Conservation (phyloP, 202 grass and related monocot genomes). For the Carex arenaria region DNA sequence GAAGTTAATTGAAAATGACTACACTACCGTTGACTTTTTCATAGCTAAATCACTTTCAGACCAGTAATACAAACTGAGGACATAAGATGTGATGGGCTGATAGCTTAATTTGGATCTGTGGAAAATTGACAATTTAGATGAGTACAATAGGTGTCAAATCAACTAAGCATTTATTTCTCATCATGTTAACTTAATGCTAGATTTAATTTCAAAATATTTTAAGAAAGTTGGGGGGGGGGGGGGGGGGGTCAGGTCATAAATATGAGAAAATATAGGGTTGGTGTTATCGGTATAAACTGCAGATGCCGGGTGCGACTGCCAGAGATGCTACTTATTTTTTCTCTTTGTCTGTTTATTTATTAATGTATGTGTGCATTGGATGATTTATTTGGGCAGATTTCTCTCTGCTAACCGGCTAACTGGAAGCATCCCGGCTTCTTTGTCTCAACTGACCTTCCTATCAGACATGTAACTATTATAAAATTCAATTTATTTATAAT, state of each 20-base stretch:
- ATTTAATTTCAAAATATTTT: not conserved
- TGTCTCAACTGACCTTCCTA: constrained; percentile 65
- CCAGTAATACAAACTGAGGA: not conserved
- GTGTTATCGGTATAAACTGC: not conserved
- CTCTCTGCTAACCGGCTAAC: constrained; percentile 90
- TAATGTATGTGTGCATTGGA: not conserved
- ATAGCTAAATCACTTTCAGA: not conserved
- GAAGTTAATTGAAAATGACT: constrained; percentile 12
- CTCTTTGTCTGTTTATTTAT: constrained; percentile 7
- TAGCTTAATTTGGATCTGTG: not conserved
- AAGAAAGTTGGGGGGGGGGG: not conserved
- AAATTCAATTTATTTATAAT: constrained; percentile 5
- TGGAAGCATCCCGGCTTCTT: constrained; percentile 79
- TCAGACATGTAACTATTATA: constrained; percentile 64
- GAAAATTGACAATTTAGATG: not conserved
- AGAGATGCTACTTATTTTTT: not conserved
- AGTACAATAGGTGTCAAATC: not conserved
- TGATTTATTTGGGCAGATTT: constrained; percentile 53
- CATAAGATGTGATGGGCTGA: constrained; percentile 10
- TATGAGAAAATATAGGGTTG: not conserved
- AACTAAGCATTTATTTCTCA: not conserved
- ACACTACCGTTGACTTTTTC: not conserved
- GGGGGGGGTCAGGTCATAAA: not conserved
- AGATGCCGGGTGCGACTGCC: not conserved
- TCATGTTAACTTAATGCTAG: not conserved